Percentiles rank a stretch among this genome's conserved stretches.
Evolutionary conservation across 306 rosid genomes (phyloP).

Genomic region (Gleditsia sinensis): DNA sequence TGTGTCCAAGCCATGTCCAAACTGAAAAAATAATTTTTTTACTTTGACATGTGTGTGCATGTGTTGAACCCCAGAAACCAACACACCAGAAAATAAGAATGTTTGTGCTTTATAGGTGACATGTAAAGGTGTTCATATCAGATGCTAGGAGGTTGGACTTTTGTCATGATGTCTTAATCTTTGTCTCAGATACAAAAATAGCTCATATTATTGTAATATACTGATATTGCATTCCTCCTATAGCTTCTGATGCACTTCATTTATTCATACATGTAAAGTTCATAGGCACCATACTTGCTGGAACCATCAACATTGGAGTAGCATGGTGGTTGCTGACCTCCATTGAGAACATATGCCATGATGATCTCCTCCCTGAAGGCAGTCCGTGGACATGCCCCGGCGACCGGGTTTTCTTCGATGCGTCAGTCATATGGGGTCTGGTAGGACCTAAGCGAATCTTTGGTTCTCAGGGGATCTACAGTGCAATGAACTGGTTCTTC

Average conservation of each 20-base stretch:
- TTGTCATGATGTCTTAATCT: not conserved
- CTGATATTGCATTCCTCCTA: not conserved
- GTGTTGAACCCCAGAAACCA: no score
- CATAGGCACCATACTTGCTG: conserved; percentile 83
- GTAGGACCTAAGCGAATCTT: conserved; percentile 75
- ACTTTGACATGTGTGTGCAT: no score
- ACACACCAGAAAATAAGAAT: no score
- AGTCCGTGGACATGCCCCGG: conserved; percentile 90
- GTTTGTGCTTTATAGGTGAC: no score
- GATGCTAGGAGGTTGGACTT: not conserved
- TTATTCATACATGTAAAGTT: conserved; percentile 46
- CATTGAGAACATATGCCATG: conserved; percentile 60
- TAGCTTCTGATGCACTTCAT: conserved; percentile 19
- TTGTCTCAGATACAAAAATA: not conserved
- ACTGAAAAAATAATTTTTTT: no score
- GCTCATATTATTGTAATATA: not conserved
- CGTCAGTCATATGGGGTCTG: conserved; percentile 87
- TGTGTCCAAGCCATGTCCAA: no score
- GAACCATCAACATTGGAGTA: conserved; percentile 73
- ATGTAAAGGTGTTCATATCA: not conserved
- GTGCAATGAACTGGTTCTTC: conserved; percentile 82
- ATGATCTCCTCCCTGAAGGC: conserved; percentile 51
- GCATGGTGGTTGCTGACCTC: conserved; percentile 79
- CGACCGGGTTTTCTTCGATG: conserved; percentile 81
- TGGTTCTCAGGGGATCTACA: conserved; percentile 69